Evolutionary conservation across 2,329 filamentous ascomycete genomes (phyloP).

Genomic region (Colletotrichum viniferum): DNA sequence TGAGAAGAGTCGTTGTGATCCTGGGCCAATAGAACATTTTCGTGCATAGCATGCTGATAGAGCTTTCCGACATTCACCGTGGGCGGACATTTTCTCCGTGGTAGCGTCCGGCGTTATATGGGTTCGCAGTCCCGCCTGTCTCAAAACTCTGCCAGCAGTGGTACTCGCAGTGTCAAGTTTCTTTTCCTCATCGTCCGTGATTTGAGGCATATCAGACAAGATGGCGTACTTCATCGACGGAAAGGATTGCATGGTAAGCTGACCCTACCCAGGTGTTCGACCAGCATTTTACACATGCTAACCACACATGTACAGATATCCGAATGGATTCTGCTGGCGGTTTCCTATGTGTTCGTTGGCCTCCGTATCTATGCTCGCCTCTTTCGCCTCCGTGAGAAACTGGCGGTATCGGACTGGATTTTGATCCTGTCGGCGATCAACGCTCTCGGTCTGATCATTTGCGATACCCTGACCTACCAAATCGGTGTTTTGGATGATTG

Average conservation of each 20-base stretch:
- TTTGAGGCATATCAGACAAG: not conserved
- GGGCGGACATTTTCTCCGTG: not conserved
- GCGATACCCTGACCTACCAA: constrained; percentile 35
- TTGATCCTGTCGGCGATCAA: constrained; percentile 32
- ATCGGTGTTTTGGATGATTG: constrained; percentile 35
- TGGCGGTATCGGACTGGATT: constrained; percentile 32
- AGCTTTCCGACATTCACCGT: not conserved
- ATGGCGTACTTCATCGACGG: constrained; percentile 27
- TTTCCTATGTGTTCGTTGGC: constrained; percentile 30
- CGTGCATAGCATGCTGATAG: not conserved
- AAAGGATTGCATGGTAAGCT: constrained; percentile 28
- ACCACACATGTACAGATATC: constrained; percentile 27
- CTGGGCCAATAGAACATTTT: not conserved
- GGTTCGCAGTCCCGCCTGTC: not conserved
- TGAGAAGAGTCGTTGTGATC: not conserved
- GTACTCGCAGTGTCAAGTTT: not conserved
- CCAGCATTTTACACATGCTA: not conserved
- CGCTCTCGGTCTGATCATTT: constrained; percentile 36
- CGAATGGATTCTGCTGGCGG: constrained; percentile 35
- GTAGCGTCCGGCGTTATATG: not conserved
- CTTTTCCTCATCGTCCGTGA: not conserved
- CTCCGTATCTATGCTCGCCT: constrained; percentile 36
- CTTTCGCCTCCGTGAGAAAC: constrained; percentile 31
- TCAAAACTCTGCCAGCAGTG: not conserved
- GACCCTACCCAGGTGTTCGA: not conserved